phyloP scores from a whole-genome alignment of 192 early-diverging fungal species.

The Phlyctochytrium bullatum region DNA sequence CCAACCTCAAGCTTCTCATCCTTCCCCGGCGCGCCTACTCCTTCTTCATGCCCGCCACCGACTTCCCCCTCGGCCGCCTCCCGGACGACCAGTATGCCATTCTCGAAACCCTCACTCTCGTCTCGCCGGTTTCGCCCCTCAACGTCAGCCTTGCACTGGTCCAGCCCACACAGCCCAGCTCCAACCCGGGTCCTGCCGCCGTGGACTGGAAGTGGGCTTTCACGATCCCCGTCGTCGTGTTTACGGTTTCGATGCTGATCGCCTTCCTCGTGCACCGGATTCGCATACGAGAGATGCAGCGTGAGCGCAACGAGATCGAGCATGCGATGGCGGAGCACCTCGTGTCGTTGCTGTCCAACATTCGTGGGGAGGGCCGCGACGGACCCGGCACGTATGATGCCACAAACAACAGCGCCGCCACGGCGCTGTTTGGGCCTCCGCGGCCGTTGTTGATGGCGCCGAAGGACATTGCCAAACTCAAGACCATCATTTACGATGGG shows the following conservation, averaged over 20 bases:
- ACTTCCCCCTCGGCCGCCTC: too few relatives aligned
- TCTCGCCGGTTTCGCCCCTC: too few relatives aligned
- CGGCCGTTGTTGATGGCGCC: neutral
- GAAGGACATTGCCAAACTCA: conserved; percentile 1
- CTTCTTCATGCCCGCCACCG: too few relatives aligned
- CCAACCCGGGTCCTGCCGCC: too few relatives aligned
- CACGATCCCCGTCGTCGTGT: neutral
- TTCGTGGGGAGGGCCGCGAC: neutral
- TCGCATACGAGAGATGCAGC: neutral
- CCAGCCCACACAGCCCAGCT: too few relatives aligned
- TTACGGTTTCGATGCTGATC: conserved; percentile 4
- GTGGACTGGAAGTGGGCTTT: neutral
- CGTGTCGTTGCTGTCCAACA: neutral
- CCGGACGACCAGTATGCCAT: too few relatives aligned
- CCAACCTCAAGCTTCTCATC: too few relatives aligned
- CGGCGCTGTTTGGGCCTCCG: neutral
- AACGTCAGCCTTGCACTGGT: too few relatives aligned
- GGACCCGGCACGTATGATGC: too few relatives aligned
- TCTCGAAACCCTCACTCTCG: too few relatives aligned
- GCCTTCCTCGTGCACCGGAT: conserved; percentile 1
- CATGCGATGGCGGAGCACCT: neutral
- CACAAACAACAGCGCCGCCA: neutral
- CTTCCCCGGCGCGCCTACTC: too few relatives aligned
- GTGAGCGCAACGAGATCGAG: neutral
- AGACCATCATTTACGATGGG: conserved; percentile 1